phyloP scores from a whole-genome alignment of 352 stramenopile genomes.

The Phytophthora vignae region DNA sequence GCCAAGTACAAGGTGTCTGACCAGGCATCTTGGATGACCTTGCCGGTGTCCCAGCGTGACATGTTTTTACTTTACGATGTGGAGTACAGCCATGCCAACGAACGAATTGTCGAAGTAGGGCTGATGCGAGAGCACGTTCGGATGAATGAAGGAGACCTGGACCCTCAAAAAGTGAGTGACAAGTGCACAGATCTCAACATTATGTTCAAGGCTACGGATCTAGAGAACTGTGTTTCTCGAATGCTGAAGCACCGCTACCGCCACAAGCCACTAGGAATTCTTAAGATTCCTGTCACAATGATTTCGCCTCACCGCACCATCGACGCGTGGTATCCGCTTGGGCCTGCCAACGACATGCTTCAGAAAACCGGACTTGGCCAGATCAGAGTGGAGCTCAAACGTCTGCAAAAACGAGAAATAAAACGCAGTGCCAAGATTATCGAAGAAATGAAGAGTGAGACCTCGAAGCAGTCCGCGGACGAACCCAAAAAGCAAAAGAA shows the following conservation, averaged over 20 bases:
- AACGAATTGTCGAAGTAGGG: slow-evolving; percentile 69
- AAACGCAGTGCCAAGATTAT: slow-evolving; percentile 47
- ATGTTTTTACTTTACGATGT: slow-evolving; percentile 78
- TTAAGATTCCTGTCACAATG: slow-evolving; percentile 73
- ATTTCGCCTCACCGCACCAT: slow-evolving; percentile 66
- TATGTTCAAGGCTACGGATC: slow-evolving; percentile 62
- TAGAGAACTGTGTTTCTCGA: slow-evolving; percentile 73
- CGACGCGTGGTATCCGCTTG: slow-evolving; percentile 73
- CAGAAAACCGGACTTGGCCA: slow-evolving; percentile 68
- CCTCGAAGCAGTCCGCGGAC: not conserved
- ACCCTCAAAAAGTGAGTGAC: slow-evolving; percentile 61
- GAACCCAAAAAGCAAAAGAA: slow-evolving; percentile 15
- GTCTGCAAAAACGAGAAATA: slow-evolving; percentile 41
- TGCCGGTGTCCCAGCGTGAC: slow-evolving; percentile 58
- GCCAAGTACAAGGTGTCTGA: slow-evolving; percentile 60
- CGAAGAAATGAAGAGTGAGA: not conserved
- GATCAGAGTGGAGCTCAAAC: slow-evolving; percentile 60
- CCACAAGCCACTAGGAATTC: slow-evolving; percentile 60
- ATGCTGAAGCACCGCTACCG: slow-evolving; percentile 55
- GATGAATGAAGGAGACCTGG: slow-evolving; percentile 63
- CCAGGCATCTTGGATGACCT: slow-evolving; percentile 57
- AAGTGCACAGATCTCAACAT: slow-evolving; percentile 72
- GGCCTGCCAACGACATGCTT: slow-evolving; percentile 72
- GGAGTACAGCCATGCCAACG: slow-evolving; percentile 66
- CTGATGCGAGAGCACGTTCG: slow-evolving; percentile 69